Evolutionary conservation across 257 asterid species (phyloP).

Genomic region (Petunia axillaris): DNA sequence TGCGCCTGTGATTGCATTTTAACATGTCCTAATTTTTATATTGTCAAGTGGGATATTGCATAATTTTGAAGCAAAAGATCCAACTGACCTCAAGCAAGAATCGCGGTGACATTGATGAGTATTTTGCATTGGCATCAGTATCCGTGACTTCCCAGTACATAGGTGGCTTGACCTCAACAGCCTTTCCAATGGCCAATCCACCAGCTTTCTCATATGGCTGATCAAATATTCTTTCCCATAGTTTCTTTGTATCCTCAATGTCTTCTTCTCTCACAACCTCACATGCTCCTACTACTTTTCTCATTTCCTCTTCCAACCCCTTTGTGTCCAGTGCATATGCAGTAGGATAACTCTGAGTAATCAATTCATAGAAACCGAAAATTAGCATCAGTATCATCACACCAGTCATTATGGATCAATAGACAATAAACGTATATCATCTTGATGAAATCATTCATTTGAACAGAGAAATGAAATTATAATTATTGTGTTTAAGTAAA

Average conservation of each 20-base stretch:
- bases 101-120: conserved; percentile 75
- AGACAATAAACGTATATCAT: conserved; percentile 7
- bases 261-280: conserved; percentile 54
- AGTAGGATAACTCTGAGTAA: conserved; percentile 88
- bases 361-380: background rate
- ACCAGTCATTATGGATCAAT: conserved; percentile 14
- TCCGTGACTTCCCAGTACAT: conserved; percentile 67
- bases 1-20: background rate
- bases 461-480: background rate
- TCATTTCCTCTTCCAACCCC: conserved; percentile 62
- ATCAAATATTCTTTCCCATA: conserved; percentile 80
- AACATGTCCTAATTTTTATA: background rate
- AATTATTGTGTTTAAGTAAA: background rate
- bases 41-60: conserved; percentile 19
- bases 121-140: conserved; percentile 67
- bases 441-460: conserved; percentile 3
- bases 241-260: conserved; percentile 50
- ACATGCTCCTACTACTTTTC: conserved; percentile 54
- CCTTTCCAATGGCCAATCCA: conserved; percentile 47
- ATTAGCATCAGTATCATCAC: conserved; percentile 20
- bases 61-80: background rate
- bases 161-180: conserved; percentile 46
- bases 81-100: conserved; percentile 81
- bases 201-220: conserved; percentile 92
- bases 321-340: conserved; percentile 66